Evolutionary conservation across 139 green algal genomes (phyloP), one percentile per base, ranked within the genome.

Genomic region (Zygnema circumcarinatum): DNA sequence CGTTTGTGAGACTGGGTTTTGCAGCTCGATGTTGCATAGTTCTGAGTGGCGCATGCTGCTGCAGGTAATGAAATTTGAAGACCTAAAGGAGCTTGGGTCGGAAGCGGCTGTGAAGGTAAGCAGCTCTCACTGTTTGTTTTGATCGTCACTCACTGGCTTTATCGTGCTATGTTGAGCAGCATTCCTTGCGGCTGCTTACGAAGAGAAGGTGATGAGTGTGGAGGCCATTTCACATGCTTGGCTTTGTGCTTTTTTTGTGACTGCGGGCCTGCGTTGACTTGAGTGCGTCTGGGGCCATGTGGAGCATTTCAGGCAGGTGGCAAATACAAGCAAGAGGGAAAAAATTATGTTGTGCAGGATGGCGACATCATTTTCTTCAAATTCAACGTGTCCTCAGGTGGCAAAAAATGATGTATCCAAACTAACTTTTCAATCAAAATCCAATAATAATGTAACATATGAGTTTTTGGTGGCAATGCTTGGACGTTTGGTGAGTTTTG

Each of bases 261-360:
- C n/a, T n/a, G n/a, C n/a, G n/a, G n/a, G n/a, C n/a, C n/a, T n/a
- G n/a, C n/a, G n/a, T n/a, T n/a, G n/a, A n/a, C n/a, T n/a, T n/a
- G n/a, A n/a, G n/a, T n/a, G n/a, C n/a, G n/a, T n/a, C n/a, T n/a
- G n/a, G n/a, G n/a, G n/a, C n/a, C n/a, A n/a, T n/a, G n/a, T n/a
- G n/a, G n/a, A n/a, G n/a, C n/a, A n/a, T n/a, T n/a, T n/a, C 98
- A 98, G 94, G 96, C 96, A 1, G 94, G 94, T 0, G 97, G 97
- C 76, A 99, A 99, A 91, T 99, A 98, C 92, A 90, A 93, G 76
- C 97, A 99, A 87, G 93, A 99, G 87, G 97, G 97, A 76, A 99
- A 99, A 92, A 94, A 94, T 38, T 99, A 99, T 92, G 91, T 95
- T 31, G 95, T 99, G 40, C 39, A 92, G 47, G 92, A 94, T 79